Percentiles rank a stretch among this genome's conserved stretches.
Conservation (phyloP, 1,284 basidiomycete species). For the Ceratobasidium sp. region DNA sequence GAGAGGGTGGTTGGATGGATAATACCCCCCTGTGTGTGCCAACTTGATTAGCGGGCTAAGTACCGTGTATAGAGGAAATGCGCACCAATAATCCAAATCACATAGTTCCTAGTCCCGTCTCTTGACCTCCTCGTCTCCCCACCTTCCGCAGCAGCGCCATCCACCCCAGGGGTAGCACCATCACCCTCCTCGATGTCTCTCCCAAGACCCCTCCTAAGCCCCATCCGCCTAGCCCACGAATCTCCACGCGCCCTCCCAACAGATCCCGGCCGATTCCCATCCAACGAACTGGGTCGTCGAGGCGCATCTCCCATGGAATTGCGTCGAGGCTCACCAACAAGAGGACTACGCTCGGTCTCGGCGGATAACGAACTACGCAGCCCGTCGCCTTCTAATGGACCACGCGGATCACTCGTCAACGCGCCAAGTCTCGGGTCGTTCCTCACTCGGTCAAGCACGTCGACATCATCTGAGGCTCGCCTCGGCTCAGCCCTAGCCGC, state of each 20-base stretch:
- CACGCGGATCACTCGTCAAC: no score
- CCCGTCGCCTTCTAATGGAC: no score
- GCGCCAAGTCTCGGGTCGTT: no score
- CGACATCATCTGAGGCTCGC: background rate
- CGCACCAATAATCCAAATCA: constrained; percentile 49
- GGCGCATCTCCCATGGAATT: constrained; percentile 23
- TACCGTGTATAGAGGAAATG: no score
- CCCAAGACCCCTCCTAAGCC: background rate
- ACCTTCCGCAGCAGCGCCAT: constrained; percentile 2
- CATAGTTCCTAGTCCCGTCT: constrained; percentile 49
- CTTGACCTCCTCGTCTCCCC: constrained; percentile 33
- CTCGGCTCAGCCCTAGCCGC: background rate
- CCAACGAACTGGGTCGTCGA: background rate
- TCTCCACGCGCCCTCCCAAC: background rate
- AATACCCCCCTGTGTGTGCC: constrained; percentile 71
- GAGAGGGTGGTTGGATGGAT: constrained; percentile 87
- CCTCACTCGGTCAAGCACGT: no score
- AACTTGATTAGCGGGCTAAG: no score
- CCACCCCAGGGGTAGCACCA: background rate
- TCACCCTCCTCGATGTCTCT: background rate
- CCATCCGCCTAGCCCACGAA: background rate
- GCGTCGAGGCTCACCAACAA: background rate
- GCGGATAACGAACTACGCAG: background rate
- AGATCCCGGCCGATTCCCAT: constrained; percentile 27
- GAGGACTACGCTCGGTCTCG: background rate